Evolutionary conservation across 805 yeast species (phyloP), one percentile per base, ranked within the genome.

Genomic region (Candida arabinofermentans): DNA sequence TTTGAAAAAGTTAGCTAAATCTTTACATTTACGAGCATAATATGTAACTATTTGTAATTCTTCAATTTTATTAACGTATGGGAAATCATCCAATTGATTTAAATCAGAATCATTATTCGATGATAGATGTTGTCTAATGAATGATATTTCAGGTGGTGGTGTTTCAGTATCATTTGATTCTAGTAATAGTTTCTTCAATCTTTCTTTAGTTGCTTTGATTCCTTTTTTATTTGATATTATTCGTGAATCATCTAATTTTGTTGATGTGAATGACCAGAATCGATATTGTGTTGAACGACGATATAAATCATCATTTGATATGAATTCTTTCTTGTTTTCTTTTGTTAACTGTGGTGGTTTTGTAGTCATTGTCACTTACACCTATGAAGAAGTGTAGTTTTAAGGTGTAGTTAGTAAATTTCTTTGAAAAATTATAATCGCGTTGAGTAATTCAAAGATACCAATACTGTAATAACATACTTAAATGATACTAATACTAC

Each of bases 261-360:
- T 75, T 16, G 59, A 57, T 0, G 88, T 79, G 61, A 77, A 91
- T 1, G 97, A 89, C 99, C 99, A 91, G 8, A 78, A 42, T 39
- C 83, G 69, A 59, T 74, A 91, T 65, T 91, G 99, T 1, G 93
- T 75, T 4, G 96, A 86, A 24, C 89, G 74, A 34, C 98, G 75
- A 62, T 87, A 91, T 30, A 93, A 67, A 49, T 93, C 99, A 61
- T 93, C 97, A 53, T 79, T 85, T 1, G 88, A 68, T n/a, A 7
- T 14, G 32, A 29, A 7, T 29, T 29, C 5, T 29, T 16, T 16
- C 17, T 16, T 27, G 30, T 16, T 27, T 27, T 27, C 13, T 40
- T 72, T 61, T 34, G 59, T 58, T 16, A 8, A 17, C 24, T 24
- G 27, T 14, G 36, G 8, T 24, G 24, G 24, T 9, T n/a, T 27